These are phyloP conservation scores for Verticillium dahliae DNA, from an alignment of 2,329 filamentous ascomycete species.

Conservation along the genomic window DNA sequence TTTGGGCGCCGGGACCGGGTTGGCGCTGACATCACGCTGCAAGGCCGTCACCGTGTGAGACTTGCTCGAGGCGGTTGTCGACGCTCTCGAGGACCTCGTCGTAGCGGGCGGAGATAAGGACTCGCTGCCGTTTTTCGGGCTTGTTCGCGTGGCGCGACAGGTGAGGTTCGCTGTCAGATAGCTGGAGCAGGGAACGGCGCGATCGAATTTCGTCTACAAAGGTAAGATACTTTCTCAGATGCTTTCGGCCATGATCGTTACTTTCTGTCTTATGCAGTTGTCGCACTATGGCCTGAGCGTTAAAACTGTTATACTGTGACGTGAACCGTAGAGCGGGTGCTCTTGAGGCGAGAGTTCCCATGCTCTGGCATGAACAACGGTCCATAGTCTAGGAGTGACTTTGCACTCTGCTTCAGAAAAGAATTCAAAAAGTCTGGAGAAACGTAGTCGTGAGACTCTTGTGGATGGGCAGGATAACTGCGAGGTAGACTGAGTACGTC, in stretches of 20 bases:
- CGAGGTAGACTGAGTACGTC: too few relatives aligned
- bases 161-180: constrained; percentile 19
- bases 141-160: constrained; percentile 16
- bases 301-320: background rate
- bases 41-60: constrained; percentile 14
- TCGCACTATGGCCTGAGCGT: background rate
- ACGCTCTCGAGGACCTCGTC: constrained; percentile 22
- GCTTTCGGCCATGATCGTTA: background rate
- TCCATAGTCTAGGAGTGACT: too few relatives aligned
- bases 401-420: too few relatives aligned
- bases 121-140: constrained; percentile 21
- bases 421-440: too few relatives aligned
- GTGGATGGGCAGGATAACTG: too few relatives aligned
- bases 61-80: constrained; percentile 17
- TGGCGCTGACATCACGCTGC: background rate
- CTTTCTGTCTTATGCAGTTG: background rate
- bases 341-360: background rate
- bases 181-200: constrained; percentile 19
- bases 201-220: constrained; percentile 21
- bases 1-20: background rate
- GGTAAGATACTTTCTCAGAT: background rate
- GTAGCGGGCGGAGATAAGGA: constrained; percentile 21
- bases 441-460: too few relatives aligned
- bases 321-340: background rate
- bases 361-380: too few relatives aligned